Evolutionary conservation across 2,329 filamentous ascomycete genomes (phyloP).

Genomic region (Cercospora citrullina): DNA sequence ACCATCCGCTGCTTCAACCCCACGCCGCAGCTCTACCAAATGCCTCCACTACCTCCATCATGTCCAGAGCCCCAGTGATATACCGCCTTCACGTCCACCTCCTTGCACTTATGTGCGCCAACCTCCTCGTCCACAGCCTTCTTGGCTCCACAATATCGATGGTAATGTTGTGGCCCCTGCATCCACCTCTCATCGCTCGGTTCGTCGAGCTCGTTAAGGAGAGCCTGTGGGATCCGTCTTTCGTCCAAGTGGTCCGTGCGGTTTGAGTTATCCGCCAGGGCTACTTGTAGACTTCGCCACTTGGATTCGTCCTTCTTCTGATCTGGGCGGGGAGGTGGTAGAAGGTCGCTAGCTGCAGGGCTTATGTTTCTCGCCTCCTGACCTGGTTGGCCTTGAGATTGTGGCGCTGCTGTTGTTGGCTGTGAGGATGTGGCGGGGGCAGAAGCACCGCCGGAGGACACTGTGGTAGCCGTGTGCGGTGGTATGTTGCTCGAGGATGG

Average conservation of each 20-base stretch:
- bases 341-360: background rate
- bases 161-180: background rate
- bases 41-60: background rate
- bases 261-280: background rate
- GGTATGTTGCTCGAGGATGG: background rate
- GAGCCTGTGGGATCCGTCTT: background rate
- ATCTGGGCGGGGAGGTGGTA: background rate
- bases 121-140: background rate
- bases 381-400: background rate
- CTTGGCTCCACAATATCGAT: conserved; percentile 9
- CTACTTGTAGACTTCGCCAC: background rate
- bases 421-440: background rate
- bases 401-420: background rate
- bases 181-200: background rate
- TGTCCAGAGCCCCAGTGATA: background rate
- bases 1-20: background rate
- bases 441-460: background rate
- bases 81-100: background rate
- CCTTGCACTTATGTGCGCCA: background rate
- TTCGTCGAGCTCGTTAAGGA: background rate
- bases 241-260: background rate
- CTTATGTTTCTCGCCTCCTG: background rate
- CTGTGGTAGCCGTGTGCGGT: too few relatives aligned
- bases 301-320: background rate
- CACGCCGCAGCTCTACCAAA: background rate